Percentiles rank a stretch among this genome's conserved stretches.
These are phyloP conservation scores for Lasiosphaeriaceae sp. DNA, from an alignment of 495 filamentous ascomycete genomes.

Conservation along the genomic window DNA sequence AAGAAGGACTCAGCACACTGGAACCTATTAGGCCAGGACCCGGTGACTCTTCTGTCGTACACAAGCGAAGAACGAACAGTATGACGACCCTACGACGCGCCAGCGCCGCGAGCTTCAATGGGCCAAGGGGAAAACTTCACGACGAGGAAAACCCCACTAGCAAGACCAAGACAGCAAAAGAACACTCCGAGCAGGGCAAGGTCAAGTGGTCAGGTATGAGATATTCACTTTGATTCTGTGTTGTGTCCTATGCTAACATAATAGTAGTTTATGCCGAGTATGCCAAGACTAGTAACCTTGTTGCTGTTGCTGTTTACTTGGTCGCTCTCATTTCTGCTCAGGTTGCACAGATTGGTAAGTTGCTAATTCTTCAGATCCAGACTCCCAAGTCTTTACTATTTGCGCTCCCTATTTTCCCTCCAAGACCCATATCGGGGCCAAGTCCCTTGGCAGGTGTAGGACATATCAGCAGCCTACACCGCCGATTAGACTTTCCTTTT, in stretches of 20 bases:
- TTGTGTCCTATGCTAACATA: neutral
- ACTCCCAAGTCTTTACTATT: neutral
- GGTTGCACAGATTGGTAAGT: conserved; percentile 64
- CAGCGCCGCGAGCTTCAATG: conserved; percentile 85
- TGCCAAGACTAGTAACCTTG: conserved; percentile 86
- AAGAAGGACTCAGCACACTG: conserved; percentile 64
- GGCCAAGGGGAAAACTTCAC: conserved; percentile 71
- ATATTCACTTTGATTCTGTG: conserved; percentile 19
- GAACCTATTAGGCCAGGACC: conserved; percentile 63
- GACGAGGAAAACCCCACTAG: conserved; percentile 68
- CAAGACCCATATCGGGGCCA: too few relatives aligned
- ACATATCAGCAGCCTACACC: too few relatives aligned
- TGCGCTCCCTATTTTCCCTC: neutral
- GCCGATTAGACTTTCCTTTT: too few relatives aligned
- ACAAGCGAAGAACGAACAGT: conserved; percentile 61
- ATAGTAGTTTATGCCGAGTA: conserved; percentile 74
- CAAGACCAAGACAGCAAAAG: conserved; percentile 82
- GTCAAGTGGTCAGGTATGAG: conserved; percentile 78
- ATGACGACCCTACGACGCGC: conserved; percentile 78
- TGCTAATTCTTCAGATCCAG: conserved; percentile 12
- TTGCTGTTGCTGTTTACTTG: conserved; percentile 78
- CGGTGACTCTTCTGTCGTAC: conserved; percentile 22
- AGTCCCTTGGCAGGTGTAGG: too few relatives aligned
- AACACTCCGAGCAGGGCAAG: conserved; percentile 87
- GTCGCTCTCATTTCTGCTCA: conserved; percentile 74